These are phyloP conservation scores for Erythrobasidium hasegawianum DNA, from an alignment of 1,284 basidiomycete genomes.

Conservation along the genomic window DNA sequence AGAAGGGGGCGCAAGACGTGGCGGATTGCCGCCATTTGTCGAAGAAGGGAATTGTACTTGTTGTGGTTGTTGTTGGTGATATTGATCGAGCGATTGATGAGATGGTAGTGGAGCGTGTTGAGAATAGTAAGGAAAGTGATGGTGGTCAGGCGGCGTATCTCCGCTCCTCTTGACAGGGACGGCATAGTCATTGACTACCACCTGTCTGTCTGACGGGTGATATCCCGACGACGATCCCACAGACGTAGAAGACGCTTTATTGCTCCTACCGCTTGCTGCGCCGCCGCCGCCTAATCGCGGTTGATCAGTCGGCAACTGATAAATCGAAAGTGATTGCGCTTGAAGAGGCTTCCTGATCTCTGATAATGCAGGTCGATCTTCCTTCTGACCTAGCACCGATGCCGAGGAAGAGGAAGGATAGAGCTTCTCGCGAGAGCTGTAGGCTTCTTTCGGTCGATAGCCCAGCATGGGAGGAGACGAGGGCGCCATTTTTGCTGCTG, in stretches of 20 bases:
- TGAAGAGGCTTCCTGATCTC: slow-evolving; percentile 13
- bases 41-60: slow-evolving; percentile 6
- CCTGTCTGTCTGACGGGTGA: slow-evolving; percentile 23
- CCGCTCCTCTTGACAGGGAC: slow-evolving; percentile 28
- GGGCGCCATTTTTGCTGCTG: not conserved
- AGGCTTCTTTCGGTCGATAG: not conserved
- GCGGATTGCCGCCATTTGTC: not conserved
- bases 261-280: not conserved
- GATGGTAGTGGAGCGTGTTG: not conserved
- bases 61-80: not conserved
- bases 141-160: slow-evolving; percentile 25
- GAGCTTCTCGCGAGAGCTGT: slow-evolving; percentile 1
- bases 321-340: not conserved
- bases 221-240: slow-evolving; percentile 22
- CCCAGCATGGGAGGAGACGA: slow-evolving; percentile 3
- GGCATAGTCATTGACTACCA: slow-evolving; percentile 32
- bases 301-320: not conserved
- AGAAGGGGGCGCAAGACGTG: slow-evolving; percentile 15
- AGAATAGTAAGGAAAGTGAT: not conserved
- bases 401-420: not conserved
- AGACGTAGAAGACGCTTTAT: slow-evolving; percentile 26
- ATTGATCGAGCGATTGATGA: not conserved
- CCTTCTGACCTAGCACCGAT: no score
- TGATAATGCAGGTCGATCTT: not conserved
- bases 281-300: not conserved